These are phyloP conservation scores for Aegilops sharonensis DNA, from an alignment of 176 grass and related monocot genomes.

Conservation along the genomic window DNA sequence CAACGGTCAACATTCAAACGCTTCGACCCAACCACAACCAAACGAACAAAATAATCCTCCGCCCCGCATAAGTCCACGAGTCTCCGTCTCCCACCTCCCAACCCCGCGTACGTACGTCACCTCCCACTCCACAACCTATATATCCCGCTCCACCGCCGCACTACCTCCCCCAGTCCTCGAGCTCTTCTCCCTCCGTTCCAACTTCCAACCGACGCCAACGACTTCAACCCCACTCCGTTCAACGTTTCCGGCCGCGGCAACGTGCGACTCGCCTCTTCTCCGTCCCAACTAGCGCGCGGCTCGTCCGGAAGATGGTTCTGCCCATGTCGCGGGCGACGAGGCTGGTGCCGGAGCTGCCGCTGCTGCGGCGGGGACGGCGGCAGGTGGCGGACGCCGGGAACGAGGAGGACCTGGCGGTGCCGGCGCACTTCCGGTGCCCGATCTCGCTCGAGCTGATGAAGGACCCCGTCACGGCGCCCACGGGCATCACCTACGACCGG, in stretches of 20 bases:
- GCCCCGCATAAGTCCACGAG: background rate
- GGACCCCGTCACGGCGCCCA: constrained; percentile 72
- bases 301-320: constrained; percentile 9
- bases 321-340: constrained; percentile 37
- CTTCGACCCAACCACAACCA: constrained; percentile 5
- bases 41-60: background rate
- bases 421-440: constrained; percentile 76
- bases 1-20: constrained; percentile 80
- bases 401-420: constrained; percentile 23
- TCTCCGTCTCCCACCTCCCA: background rate
- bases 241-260: background rate
- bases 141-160: constrained; percentile 1
- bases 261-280: background rate
- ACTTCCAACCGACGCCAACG: background rate
- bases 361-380: background rate
- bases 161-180: background rate
- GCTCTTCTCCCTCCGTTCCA: background rate
- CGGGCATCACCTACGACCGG: constrained; percentile 84
- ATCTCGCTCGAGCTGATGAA: constrained; percentile 88
- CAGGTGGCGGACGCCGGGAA: background rate
- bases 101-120: constrained; percentile 18
- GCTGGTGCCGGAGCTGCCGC: constrained; percentile 37
- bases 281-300: background rate
- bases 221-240: background rate
- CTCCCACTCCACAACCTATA: constrained; percentile 43